A percentile compares a stretch with the other conserved stretches of the same genome.
Conservation (phyloP, 2,329 filamentous ascomycete species). For the Xylariaceae sp. region DNA sequence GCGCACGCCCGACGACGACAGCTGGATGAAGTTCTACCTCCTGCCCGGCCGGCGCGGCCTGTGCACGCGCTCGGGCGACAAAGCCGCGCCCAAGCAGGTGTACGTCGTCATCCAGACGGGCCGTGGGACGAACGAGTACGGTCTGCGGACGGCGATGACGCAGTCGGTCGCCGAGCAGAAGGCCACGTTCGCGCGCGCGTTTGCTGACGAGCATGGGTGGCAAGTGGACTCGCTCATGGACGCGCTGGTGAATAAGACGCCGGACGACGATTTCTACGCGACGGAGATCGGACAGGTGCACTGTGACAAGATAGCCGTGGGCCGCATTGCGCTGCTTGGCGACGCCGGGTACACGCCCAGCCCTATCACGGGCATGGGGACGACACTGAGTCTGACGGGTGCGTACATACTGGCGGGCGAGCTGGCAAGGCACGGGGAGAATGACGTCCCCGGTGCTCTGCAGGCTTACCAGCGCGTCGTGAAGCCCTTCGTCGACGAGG, state of each 20-base stretch:
- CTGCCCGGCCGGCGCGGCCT: constrained; percentile 45
- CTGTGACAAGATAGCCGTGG: constrained; percentile 48
- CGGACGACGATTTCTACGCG: constrained; percentile 54
- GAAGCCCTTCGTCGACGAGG: constrained; percentile 50
- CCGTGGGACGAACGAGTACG: neutral
- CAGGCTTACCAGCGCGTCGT: constrained; percentile 51
- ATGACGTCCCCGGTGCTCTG: constrained; percentile 44
- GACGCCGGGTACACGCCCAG: constrained; percentile 60
- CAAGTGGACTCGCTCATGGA: constrained; percentile 2
- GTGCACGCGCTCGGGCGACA: constrained; percentile 43
- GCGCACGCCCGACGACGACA: constrained; percentile 34
- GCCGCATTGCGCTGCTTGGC: constrained; percentile 57
- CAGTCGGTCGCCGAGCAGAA: constrained; percentile 31
- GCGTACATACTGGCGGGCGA: constrained; percentile 65
- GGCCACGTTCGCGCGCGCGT: constrained; percentile 35
- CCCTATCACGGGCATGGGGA: constrained; percentile 58
- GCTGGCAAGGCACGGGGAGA: constrained; percentile 40
- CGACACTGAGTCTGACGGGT: constrained; percentile 53
- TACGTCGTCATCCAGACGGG: constrained; percentile 38
- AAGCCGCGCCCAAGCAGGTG: constrained; percentile 39
- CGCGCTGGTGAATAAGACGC: neutral
- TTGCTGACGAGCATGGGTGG: constrained; percentile 36
- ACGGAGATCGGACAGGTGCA: constrained; percentile 53
- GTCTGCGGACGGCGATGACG: constrained; percentile 9
- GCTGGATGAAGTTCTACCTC: constrained; percentile 44